These are phyloP conservation scores for Yamadazyma sp. DNA, from an alignment of 805 yeast genomes.

Conservation along the genomic window DNA sequence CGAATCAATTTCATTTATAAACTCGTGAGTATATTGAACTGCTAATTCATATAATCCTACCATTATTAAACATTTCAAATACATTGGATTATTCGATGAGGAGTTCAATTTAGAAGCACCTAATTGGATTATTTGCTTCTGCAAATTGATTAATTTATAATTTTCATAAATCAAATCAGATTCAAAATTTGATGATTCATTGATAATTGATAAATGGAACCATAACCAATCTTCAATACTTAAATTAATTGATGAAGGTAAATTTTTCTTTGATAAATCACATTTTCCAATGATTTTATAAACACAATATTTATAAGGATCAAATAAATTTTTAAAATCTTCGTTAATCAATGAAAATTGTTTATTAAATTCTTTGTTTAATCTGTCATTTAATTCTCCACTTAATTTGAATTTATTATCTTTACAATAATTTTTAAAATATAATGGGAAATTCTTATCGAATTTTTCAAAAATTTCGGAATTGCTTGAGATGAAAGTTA, in stretches of 20 bases:
- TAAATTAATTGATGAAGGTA: conserved; percentile 64
- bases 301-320: conserved; percentile 86
- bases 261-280: conserved; percentile 59
- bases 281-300: conserved; percentile 94
- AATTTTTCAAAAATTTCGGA: conserved; percentile 75
- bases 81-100: conserved; percentile 64
- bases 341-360: conserved; percentile 65
- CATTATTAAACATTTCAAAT: conserved; percentile 68
- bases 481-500: conserved; percentile 61
- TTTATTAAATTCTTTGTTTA: conserved; percentile 80
- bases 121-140: conserved; percentile 61
- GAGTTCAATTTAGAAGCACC: conserved; percentile 72
- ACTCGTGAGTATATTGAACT: conserved; percentile 56
- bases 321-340: conserved; percentile 48
- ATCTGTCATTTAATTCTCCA: conserved; percentile 61
- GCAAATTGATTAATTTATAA: conserved; percentile 73
- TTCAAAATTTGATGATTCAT: conserved; percentile 35
- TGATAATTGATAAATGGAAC: conserved; percentile 81
- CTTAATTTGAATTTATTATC: conserved; percentile 59
- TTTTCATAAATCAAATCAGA: conserved; percentile 61
- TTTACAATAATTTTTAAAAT: conserved; percentile 61
- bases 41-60: conserved; percentile 83
- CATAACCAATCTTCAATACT: conserved; percentile 96
- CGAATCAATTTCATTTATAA: conserved; percentile 74
- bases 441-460: conserved; percentile 80